Conservation (phyloP, 345 rosid species). For the Citropsis articulata region DNA sequence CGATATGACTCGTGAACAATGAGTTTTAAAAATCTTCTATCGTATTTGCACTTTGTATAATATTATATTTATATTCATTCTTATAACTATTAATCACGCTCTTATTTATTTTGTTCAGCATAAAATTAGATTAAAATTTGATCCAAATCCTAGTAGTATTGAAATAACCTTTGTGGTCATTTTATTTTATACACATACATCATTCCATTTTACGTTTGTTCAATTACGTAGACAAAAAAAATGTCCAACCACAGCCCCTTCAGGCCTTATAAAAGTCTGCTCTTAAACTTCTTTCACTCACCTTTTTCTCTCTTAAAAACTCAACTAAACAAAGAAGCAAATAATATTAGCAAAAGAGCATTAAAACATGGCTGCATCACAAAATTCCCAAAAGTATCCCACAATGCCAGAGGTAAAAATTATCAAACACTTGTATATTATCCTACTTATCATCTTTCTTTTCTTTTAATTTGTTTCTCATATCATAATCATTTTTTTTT, state of each 20-base stretch:
- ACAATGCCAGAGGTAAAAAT: slow-evolving; percentile 67
- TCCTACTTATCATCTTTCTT: background rate
- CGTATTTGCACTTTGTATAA: too few relatives aligned
- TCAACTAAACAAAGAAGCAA: background rate
- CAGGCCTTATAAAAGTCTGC: slow-evolving; percentile 13
- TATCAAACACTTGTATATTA: background rate
- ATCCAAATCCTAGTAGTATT: too few relatives aligned
- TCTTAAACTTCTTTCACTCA: slow-evolving; percentile 2
- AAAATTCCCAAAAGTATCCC: slow-evolving; percentile 41
- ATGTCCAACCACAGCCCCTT: slow-evolving; percentile 8
- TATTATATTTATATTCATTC: too few relatives aligned
- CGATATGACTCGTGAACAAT: background rate
- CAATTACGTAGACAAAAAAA: too few relatives aligned
- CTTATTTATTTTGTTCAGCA: too few relatives aligned
- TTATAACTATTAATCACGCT: too few relatives aligned
- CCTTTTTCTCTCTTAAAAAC: background rate
- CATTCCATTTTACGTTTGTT: too few relatives aligned
- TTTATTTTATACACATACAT: too few relatives aligned
- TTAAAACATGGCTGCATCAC: slow-evolving; percentile 38
- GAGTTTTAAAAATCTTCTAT: too few relatives aligned
- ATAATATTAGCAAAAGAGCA: background rate
- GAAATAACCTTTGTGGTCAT: too few relatives aligned
- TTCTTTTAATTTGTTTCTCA: background rate
- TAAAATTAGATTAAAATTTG: too few relatives aligned
- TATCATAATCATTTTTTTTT: background rate